Evolutionary conservation across 306 rosid genomes (phyloP).

Genomic region (Elaeagnus macrophylla): DNA sequence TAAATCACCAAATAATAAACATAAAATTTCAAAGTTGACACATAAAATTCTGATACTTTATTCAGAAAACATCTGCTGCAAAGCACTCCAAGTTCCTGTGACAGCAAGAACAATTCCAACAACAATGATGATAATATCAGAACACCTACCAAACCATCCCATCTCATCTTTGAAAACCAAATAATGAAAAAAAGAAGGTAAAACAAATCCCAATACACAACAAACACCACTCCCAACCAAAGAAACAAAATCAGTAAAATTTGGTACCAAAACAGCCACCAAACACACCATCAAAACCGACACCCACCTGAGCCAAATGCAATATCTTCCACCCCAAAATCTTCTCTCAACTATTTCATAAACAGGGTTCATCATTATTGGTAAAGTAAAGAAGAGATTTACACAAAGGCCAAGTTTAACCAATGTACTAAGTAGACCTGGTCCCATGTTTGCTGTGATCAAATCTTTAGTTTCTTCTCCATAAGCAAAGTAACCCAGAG

Average conservation of each 20-base stretch:
- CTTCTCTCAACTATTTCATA: conserved; percentile 46
- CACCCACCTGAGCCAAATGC: conserved; percentile 44
- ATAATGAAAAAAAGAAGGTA: conserved; percentile 45
- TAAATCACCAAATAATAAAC: no score
- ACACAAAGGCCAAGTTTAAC: conserved; percentile 46
- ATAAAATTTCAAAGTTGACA: no score
- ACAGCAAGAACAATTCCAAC: conserved; percentile 41
- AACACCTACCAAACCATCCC: conserved; percentile 26
- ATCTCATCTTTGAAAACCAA: conserved; percentile 38
- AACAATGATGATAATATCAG: conserved; percentile 26
- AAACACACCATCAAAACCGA: conserved; percentile 32
- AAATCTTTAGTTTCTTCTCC: conserved; percentile 43
- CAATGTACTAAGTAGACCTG: conserved; percentile 30
- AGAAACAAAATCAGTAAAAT: conserved; percentile 51
- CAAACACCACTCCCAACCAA: conserved; percentile 48
- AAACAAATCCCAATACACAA: conserved; percentile 42
- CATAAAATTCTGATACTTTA: no score
- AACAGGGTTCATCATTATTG: conserved; percentile 61
- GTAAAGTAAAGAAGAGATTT: conserved; percentile 49
- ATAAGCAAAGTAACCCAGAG: conserved; percentile 48
- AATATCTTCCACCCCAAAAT: conserved; percentile 35
- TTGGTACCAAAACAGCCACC: conserved; percentile 42
- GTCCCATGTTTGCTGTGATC: conserved; percentile 38
- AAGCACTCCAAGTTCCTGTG: conserved; percentile 42
- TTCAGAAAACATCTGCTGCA: conserved; percentile 27